Base-by-base conservation (phyloP, 495 filamentous ascomycete genomes). In the Neurospora sp. region DNA sequence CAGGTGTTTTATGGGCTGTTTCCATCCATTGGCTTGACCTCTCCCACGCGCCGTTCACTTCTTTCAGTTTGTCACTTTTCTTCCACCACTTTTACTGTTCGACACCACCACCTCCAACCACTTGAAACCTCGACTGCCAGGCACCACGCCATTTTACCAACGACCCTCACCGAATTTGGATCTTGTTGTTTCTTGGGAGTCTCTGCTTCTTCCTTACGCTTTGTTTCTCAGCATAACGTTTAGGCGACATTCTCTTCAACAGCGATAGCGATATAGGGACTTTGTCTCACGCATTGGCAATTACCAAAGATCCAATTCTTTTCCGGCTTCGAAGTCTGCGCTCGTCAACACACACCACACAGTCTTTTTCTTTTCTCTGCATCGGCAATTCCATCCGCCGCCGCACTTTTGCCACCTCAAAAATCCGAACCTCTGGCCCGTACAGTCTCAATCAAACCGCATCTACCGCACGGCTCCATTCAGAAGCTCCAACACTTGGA, bases 141-240 rank as follows among this genome's bases (percentile, higher is more conserved):
- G 28, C 69, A 71, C 39, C n/a, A 71, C 69, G 31, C 62, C 78
- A 80, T 70, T 73, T 76, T 77, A 36, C 28, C 39, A 45, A 66
- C 54, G 34, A 66, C 28, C 54, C 54, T 34, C 54, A 34, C 28
- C 70, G 28, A 13, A 42, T 10, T 71, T 66, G 54, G 54, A 62
- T 34, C 54, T 66, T 66, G 13, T 66, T 66, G 28, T 66, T 66
- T 59, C 9, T 34, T 28, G 19, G 13, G 28, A 9, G 28, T 66
- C 28, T 66, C 54, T 66, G 28, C 28, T 66, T 34, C 54, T 66
- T 66, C 15, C 31, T 9, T 62, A 34, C 24, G 28, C 24, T 8
- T 66, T 34, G 28, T 34, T 66, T 9, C 2, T 19, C 54, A 34
- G 54, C 54, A 34, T 66, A 66, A 66, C 54, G 3, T 66, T 36